Evolutionary conservation across 352 stramenopile genomes (phyloP).

Genomic region (Stramenopiles sp.): DNA sequence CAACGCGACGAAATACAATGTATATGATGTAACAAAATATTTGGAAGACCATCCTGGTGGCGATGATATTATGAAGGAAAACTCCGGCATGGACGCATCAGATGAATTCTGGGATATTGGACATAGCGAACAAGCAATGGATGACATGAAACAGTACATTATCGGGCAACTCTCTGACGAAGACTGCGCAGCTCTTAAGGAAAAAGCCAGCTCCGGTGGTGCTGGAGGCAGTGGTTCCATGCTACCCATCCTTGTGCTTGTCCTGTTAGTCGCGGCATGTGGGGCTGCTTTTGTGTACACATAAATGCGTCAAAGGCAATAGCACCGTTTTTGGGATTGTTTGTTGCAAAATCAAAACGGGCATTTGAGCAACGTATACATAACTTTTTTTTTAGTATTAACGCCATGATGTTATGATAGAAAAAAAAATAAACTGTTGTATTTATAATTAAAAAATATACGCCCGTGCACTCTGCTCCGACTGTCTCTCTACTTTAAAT

Average conservation of each 20-base stretch:
- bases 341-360: too few relatives aligned
- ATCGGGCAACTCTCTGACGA: neutral
- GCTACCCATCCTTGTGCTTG: neutral
- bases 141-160: neutral
- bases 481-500: neutral
- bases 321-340: too few relatives aligned
- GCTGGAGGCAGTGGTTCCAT: neutral
- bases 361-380: too few relatives aligned
- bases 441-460: too few relatives aligned
- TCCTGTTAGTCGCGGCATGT: neutral
- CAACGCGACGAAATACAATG: conserved; percentile 33
- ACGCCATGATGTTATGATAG: too few relatives aligned
- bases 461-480: too few relatives aligned
- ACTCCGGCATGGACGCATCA: neutral
- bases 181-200: neutral
- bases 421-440: too few relatives aligned
- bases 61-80: neutral
- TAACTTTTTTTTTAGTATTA: too few relatives aligned
- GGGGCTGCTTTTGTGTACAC: neutral
- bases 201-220: neutral
- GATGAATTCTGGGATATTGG: neutral
- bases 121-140: neutral
- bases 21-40: conserved; percentile 59
- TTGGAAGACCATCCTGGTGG: conserved; percentile 56
- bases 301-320: too few relatives aligned